A percentile compares a stretch with the other conserved stretches of the same genome.
phyloP scores from a whole-genome alignment of 441 rosid genomes.

The Brassica balearica region DNA sequence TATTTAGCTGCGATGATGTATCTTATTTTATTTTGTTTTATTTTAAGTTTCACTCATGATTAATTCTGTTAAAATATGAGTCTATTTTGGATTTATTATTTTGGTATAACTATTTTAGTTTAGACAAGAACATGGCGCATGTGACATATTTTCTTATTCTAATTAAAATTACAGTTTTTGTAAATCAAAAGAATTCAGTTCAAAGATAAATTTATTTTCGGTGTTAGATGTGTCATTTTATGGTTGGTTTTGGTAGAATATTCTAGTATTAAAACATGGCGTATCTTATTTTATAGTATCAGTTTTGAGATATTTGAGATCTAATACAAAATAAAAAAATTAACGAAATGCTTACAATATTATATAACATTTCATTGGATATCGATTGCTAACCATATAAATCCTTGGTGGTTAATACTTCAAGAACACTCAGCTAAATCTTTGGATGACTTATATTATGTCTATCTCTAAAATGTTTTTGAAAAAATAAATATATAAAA shows the following conservation, averaged over 20 bases:
- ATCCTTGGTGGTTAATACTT: background rate
- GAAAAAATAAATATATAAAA: background rate
- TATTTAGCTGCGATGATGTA: background rate
- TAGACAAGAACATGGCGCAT: background rate
- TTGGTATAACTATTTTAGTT: background rate
- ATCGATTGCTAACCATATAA: background rate
- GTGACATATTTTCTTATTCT: constrained; percentile 1
- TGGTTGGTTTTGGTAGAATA: background rate
- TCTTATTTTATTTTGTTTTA: background rate
- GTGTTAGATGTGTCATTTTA: background rate
- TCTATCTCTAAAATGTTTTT: background rate
- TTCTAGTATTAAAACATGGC: background rate
- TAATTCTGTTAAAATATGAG: background rate
- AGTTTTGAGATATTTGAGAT: background rate
- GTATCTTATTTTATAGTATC: background rate
- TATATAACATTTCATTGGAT: background rate
- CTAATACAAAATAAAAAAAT: background rate
- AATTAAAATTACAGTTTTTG: background rate
- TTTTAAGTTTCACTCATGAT: background rate
- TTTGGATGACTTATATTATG: background rate
- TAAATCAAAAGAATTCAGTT: background rate
- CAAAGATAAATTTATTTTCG: background rate
- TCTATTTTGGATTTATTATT: background rate
- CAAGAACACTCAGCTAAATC: background rate
- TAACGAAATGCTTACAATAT: background rate